Conservation (phyloP, 352 stramenopile species). For the Thalassiosira exigua region DNA sequence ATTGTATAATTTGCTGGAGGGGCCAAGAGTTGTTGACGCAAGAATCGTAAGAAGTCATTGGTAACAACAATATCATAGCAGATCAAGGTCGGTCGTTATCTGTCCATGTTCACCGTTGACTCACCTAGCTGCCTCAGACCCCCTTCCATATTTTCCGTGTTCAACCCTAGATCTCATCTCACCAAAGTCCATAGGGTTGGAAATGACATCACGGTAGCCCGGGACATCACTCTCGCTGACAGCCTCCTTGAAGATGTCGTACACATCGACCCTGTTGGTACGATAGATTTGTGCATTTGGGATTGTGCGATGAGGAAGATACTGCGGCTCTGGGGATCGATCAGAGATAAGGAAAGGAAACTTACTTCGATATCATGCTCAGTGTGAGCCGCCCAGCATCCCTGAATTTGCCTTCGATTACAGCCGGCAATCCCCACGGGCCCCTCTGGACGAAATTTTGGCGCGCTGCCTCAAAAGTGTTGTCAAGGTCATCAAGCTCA, state of each 20-base stretch:
- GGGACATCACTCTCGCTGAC: constrained; percentile 92
- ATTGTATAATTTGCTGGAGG: constrained; percentile 72
- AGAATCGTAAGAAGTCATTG: too few relatives aligned
- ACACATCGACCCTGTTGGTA: constrained; percentile 79
- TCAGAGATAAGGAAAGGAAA: too few relatives aligned
- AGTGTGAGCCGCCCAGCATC: constrained; percentile 70
- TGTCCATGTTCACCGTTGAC: too few relatives aligned
- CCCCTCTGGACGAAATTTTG: constrained; percentile 57
- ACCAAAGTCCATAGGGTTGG: constrained; percentile 93
- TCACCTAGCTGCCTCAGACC: too few relatives aligned
- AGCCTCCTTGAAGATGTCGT: constrained; percentile 88
- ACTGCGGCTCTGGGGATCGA: too few relatives aligned
- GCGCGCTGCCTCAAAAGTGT: constrained; percentile 61
- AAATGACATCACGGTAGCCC: constrained; percentile 90
- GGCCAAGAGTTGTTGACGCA: too few relatives aligned
- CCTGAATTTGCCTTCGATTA: constrained; percentile 65
- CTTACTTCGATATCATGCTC: constrained; percentile 67
- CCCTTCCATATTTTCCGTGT: constrained; percentile 73
- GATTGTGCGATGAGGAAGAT: too few relatives aligned
- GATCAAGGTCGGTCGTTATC: too few relatives aligned
- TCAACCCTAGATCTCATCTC: constrained; percentile 90
- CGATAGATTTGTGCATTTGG: neutral
- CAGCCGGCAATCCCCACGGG: constrained; percentile 66
- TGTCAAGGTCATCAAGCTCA: constrained; percentile 56
- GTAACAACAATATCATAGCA: too few relatives aligned